phyloP scores from a whole-genome alignment of 768 basidiomycete species.

The Tricholoma saponaceum region DNA sequence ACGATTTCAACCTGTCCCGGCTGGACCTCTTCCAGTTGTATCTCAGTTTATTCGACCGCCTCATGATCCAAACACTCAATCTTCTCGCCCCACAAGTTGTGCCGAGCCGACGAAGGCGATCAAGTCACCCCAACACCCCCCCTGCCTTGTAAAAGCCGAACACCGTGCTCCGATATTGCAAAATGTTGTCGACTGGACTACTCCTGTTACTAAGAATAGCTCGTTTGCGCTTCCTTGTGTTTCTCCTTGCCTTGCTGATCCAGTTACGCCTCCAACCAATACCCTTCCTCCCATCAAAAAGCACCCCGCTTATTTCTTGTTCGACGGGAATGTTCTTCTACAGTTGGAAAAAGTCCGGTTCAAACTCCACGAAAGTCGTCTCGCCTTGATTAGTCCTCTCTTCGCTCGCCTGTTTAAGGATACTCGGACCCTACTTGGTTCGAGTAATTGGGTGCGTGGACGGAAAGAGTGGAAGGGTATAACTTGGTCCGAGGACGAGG shows the following conservation, averaged over 20 bases:
- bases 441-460: not conserved
- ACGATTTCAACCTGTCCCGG: not conserved
- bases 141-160: too few relatives aligned
- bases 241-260: not conserved
- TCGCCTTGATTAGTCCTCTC: constrained; percentile 26
- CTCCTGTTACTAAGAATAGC: not conserved
- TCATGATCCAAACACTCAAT: not conserved
- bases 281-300: not conserved
- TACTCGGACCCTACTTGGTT: not conserved
- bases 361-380: constrained; percentile 31
- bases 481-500: not conserved
- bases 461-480: constrained; percentile 9
- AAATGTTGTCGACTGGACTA: not conserved
- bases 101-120: not conserved
- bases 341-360: constrained; percentile 28
- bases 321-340: constrained; percentile 31
- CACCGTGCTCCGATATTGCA: not conserved
- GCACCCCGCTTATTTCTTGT: not conserved
- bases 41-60: not conserved
- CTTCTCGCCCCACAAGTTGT: not conserved
- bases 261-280: not conserved
- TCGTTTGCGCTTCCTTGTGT: not conserved
- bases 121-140: not conserved
- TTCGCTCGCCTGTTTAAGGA: constrained; percentile 21
- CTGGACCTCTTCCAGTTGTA: not conserved